These are phyloP conservation scores for Xylaria grammica DNA, from an alignment of 495 filamentous ascomycete species.

Conservation along the genomic window DNA sequence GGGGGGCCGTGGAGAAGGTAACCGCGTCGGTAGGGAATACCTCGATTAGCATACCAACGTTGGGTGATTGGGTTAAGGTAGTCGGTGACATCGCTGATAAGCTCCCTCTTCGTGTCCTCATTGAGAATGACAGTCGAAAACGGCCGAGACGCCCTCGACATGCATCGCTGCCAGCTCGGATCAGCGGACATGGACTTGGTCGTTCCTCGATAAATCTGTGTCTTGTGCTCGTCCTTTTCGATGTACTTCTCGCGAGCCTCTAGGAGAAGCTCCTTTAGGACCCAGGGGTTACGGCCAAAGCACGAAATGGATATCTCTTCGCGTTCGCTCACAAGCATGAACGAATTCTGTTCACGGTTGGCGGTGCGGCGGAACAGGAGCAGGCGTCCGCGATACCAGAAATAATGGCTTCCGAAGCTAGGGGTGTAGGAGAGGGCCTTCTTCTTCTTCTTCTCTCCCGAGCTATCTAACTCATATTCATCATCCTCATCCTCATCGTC, in stretches of 20 bases:
- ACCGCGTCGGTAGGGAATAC: conserved; percentile 80
- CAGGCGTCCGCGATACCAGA: conserved; percentile 63
- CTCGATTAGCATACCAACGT: conserved; percentile 78
- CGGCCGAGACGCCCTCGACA: conserved; percentile 69
- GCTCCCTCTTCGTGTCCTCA: conserved; percentile 70
- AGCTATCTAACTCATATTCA: conserved; percentile 52
- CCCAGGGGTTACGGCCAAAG: conserved; percentile 67
- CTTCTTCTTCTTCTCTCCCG: conserved; percentile 50
- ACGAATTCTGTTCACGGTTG: conserved; percentile 36
- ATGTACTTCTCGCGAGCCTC: conserved; percentile 66
- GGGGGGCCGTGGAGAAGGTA: conserved; percentile 92
- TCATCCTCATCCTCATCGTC: conserved; percentile 51
- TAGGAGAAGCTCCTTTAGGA: conserved; percentile 68
- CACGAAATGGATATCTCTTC: conserved; percentile 69
- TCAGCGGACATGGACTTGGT: conserved; percentile 40
- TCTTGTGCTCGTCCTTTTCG: conserved; percentile 64
- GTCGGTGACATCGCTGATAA: conserved; percentile 85
- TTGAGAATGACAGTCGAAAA: conserved; percentile 89
- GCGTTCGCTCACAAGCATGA: conserved; percentile 43
- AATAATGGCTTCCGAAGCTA: conserved; percentile 66
- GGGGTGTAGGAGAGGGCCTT: conserved; percentile 69
- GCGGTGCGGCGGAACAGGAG: conserved; percentile 60
- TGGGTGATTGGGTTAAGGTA: conserved; percentile 80
- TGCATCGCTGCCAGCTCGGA: conserved; percentile 57
- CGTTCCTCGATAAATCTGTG: conserved; percentile 68